phyloP scores from a whole-genome alignment of 495 filamentous ascomycete species.

The Chaetomium fimeti region DNA sequence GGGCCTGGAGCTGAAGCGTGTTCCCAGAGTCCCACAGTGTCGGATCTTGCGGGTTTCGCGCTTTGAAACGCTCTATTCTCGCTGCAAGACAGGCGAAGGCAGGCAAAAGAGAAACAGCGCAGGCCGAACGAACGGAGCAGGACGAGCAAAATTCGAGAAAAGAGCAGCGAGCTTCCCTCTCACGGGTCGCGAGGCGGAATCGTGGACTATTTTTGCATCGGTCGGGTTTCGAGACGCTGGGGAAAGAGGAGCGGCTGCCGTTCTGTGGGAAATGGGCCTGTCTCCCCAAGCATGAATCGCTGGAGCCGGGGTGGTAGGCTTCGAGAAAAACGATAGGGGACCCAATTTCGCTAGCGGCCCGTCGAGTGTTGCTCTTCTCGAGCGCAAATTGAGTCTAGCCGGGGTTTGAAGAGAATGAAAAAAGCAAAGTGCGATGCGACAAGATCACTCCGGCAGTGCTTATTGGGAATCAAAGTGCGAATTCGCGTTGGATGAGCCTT shows the following conservation, averaged over 20 bases:
- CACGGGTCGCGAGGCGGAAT: conserved; percentile 8
- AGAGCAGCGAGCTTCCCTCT: conserved; percentile 10
- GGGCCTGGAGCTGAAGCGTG: not conserved
- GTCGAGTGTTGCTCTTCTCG: conserved; percentile 32
- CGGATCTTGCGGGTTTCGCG: conserved; percentile 3
- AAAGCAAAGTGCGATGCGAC: conserved; percentile 10
- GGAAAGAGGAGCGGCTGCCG: conserved; percentile 22
- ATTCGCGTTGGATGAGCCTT: not conserved
- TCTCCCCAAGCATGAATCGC: conserved; percentile 39
- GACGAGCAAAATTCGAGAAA: conserved; percentile 22
- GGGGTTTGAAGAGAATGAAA: conserved; percentile 25
- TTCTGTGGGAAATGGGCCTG: conserved; percentile 27
- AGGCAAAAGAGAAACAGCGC: conserved; percentile 12
- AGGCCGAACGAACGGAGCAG: conserved; percentile 19
- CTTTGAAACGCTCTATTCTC: no score
- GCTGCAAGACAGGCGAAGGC: conserved; percentile 12
- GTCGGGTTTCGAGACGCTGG: conserved; percentile 21
- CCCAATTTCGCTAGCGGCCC: conserved; percentile 46
- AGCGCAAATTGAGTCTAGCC: conserved; percentile 35
- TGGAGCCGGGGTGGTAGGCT: conserved; percentile 36
- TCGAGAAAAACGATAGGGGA: conserved; percentile 38
- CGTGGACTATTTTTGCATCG: conserved; percentile 22
- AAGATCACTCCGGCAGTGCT: conserved; percentile 9
- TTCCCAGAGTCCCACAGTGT: not conserved
- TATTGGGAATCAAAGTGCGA: conserved; percentile 8